These are phyloP conservation scores for Suhomyces taliae DNA, from an alignment of 1,139 yeast species.

Conservation along the genomic window DNA sequence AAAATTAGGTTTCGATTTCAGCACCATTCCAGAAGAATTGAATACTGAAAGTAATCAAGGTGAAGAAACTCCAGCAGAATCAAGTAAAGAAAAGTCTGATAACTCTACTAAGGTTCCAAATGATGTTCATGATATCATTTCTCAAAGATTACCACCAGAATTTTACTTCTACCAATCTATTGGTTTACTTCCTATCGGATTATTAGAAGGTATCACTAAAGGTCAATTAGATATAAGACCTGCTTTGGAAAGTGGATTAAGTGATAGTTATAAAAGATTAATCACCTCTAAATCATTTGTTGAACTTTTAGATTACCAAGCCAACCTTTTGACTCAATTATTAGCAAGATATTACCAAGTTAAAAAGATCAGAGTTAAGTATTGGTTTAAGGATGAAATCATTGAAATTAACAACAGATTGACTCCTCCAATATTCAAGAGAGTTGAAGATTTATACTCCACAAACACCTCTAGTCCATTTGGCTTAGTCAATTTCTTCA, in stretches of 20 bases:
- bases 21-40: constrained; percentile 9
- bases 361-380: constrained; percentile 58
- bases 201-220: constrained; percentile 66
- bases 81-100: constrained; percentile 2
- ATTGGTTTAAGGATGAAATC: constrained; percentile 58
- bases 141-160: constrained; percentile 87
- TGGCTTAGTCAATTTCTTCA: constrained; percentile 35
- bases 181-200: constrained; percentile 68
- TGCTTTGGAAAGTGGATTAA: constrained; percentile 67
- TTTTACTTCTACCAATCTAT: constrained; percentile 76
- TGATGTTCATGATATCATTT: constrained; percentile 79
- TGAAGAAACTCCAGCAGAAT: constrained; percentile 5
- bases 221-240: constrained; percentile 66
- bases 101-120: constrained; percentile 55
- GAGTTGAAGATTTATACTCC: constrained; percentile 18
- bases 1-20: constrained; percentile 30
- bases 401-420: constrained; percentile 53
- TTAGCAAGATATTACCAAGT: constrained; percentile 85
- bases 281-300: constrained; percentile 47
- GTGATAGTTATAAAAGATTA: constrained; percentile 58
- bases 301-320: constrained; percentile 56
- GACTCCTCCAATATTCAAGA: constrained; percentile 46
- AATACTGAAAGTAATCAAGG: background rate
- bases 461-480: constrained; percentile 26
- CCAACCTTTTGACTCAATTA: constrained; percentile 69